phyloP scores from a whole-genome alignment of 2,329 filamentous ascomycete species.

The Aspergillus sp. region DNA sequence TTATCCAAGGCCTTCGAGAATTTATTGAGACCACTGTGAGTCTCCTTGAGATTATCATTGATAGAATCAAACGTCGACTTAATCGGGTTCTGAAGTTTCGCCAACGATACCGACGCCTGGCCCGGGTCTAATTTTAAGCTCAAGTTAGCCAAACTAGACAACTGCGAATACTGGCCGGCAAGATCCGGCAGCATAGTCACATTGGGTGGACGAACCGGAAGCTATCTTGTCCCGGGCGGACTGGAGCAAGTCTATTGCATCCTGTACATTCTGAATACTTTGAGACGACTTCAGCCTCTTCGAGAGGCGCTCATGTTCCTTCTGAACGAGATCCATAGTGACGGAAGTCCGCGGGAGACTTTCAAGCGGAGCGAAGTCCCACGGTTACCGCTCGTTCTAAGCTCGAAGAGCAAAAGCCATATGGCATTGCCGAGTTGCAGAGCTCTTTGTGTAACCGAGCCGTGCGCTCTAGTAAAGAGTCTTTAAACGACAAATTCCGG shows the following conservation, averaged over 20 bases:
- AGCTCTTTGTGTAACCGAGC: neutral
- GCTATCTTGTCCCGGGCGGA: constrained; percentile 72
- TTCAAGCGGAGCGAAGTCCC: constrained; percentile 17
- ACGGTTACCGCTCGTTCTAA: constrained; percentile 29
- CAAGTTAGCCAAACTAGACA: constrained; percentile 6
- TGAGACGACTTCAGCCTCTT: constrained; percentile 68
- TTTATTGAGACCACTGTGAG: constrained; percentile 77
- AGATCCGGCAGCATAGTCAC: neutral
- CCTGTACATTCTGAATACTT: constrained; percentile 76
- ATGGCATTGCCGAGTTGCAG: constrained; percentile 2
- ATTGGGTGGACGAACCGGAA: constrained; percentile 53
- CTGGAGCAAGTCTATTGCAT: constrained; percentile 74
- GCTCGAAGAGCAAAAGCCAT: constrained; percentile 25
- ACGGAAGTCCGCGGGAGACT: neutral
- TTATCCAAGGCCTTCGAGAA: constrained; percentile 85
- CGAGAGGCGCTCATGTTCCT: constrained; percentile 72
- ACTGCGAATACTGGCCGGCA: neutral
- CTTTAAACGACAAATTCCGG: neutral
- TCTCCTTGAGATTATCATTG: constrained; percentile 77
- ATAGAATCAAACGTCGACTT: constrained; percentile 78
- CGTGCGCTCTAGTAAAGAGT: neutral
- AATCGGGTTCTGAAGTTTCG: constrained; percentile 81
- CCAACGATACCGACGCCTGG: constrained; percentile 70
- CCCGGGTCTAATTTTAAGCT: constrained; percentile 57
- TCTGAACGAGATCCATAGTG: constrained; percentile 65